Percentiles rank a stretch among this genome's conserved stretches.
phyloP scores from a whole-genome alignment of 345 rosid genomes.

The Luvunga scandens region DNA sequence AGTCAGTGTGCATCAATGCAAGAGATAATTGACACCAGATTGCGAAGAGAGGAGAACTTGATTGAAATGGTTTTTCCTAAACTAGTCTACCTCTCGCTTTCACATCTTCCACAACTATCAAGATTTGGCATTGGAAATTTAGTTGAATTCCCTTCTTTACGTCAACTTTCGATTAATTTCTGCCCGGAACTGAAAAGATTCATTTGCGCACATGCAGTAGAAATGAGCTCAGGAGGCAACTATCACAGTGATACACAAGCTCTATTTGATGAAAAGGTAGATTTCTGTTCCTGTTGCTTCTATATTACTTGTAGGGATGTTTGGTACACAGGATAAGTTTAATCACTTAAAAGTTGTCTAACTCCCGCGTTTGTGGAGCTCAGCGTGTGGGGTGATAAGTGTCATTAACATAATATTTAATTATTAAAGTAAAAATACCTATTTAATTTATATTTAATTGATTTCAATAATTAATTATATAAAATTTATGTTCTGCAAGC shows the following conservation, averaged over 20 bases:
- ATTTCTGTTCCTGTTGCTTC: background rate
- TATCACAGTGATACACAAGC: background rate
- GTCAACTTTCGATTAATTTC: no score
- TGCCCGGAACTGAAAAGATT: background rate
- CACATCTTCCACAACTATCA: background rate
- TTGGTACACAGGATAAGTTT: background rate
- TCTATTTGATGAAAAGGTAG: background rate
- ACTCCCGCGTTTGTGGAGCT: background rate
- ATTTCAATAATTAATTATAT: no score
- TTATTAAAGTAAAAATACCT: no score
- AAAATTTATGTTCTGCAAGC: background rate
- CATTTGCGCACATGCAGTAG: background rate
- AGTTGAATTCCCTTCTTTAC: background rate
- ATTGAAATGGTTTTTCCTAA: background rate
- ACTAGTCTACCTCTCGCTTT: background rate
- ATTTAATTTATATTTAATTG: background rate
- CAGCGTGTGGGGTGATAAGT: background rate
- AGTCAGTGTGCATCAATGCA: background rate
- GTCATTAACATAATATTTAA: background rate
- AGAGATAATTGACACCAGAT: background rate
- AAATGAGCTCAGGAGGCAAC: background rate
- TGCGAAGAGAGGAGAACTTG: background rate
- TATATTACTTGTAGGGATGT: background rate
- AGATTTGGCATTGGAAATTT: background rate
- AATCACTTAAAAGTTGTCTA: background rate